Base-by-base conservation (phyloP, 176 grass and related monocot species). In the Oryza punctata region DNA sequence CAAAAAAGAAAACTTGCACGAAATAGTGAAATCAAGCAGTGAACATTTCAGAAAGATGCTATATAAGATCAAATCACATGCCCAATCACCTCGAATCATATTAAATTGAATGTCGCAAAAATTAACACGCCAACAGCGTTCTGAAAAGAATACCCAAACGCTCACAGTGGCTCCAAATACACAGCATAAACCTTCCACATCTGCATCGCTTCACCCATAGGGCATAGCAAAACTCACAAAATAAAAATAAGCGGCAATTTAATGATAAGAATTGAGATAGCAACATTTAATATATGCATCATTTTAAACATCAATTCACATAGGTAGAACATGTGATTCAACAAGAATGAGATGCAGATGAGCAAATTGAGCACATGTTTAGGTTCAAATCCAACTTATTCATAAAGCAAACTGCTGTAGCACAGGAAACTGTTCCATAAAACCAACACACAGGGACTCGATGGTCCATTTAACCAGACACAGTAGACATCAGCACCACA, bases 301-400 rank as follows among this genome's bases (percentile, higher is more conserved):
- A 57, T 7, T 19, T 57, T 57, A n/a, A 16, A 15, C 13, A 15
- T 47, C 40, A 13, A 47, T 0, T 47, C 12, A 12, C 2, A 45
- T 12, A 50, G 14, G 6, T 2, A 16, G 6, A 16, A 6, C 47
- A 50, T 18, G 49, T 13, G 2, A 1, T 16, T 16, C 49, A 2
- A 54, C 4, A 57, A 1, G 2, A 15, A 47, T 3, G 19, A n/a
- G 52, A 57, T 8, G 30, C 1, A 72, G 10, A 25, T 0, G 13
- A 28, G 0, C 3, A 33, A 75, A 24, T 5, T 15, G 4, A 37
- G 3, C 19, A 66, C 43, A 73, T 0, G 40, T 60, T 7, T 50
- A 16, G 29, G 10, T 77, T 77, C 72, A 11, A 64, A 54, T 12
- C 10, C 38, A 29, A 33, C 7, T 89, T 86, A 82, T 86, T 86